Conservation (phyloP, 108 stramenopile genomes). For the Nitzschia sp. region DNA sequence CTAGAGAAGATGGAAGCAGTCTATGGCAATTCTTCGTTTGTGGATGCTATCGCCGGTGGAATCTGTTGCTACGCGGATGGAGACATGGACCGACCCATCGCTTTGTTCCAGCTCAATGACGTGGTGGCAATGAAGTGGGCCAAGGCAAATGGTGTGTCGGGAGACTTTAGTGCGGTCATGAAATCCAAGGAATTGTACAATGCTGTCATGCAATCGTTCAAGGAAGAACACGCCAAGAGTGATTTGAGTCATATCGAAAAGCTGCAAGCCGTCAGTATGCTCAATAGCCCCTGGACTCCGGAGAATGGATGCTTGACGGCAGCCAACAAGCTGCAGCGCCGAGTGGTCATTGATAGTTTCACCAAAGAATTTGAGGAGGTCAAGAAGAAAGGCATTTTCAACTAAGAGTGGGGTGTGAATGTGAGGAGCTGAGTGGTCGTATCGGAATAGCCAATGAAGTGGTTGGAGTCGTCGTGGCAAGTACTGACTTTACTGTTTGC, state of each 20-base stretch:
- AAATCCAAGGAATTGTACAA: slow-evolving; percentile 68
- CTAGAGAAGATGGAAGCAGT: slow-evolving; percentile 87
- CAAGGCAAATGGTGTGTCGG: slow-evolving; percentile 63
- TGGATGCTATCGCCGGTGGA: slow-evolving; percentile 78
- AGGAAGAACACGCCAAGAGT: slow-evolving; percentile 61
- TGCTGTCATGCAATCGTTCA: slow-evolving; percentile 72
- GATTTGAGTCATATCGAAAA: slow-evolving; percentile 81
- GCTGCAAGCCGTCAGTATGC: slow-evolving; percentile 58
- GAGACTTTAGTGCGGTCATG: slow-evolving; percentile 59
- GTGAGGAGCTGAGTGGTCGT: too few species aligned
- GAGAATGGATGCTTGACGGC: slow-evolving; percentile 90
- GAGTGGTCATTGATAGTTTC: slow-evolving; percentile 68
- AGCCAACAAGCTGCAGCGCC: slow-evolving; percentile 86
- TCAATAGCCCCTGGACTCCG: slow-evolving; percentile 79
- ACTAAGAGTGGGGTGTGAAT: too few species aligned
- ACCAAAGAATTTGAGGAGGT: slow-evolving; percentile 65
- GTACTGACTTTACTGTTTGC: too few species aligned
- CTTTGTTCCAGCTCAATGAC: slow-evolving; percentile 72
- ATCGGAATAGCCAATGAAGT: too few species aligned
- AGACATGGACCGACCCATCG: slow-evolving; percentile 90
- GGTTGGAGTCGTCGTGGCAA: too few species aligned
- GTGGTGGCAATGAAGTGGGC: slow-evolving; percentile 73
- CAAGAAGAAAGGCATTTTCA: slow-evolving; percentile 74
- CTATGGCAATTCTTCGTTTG: slow-evolving; percentile 70
- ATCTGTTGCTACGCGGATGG: slow-evolving; percentile 87